A percentile compares a stretch with the other conserved stretches of the same genome.
Evolutionary conservation across 805 yeast genomes (phyloP).

Genomic region (Henningerozyma blattae): DNA sequence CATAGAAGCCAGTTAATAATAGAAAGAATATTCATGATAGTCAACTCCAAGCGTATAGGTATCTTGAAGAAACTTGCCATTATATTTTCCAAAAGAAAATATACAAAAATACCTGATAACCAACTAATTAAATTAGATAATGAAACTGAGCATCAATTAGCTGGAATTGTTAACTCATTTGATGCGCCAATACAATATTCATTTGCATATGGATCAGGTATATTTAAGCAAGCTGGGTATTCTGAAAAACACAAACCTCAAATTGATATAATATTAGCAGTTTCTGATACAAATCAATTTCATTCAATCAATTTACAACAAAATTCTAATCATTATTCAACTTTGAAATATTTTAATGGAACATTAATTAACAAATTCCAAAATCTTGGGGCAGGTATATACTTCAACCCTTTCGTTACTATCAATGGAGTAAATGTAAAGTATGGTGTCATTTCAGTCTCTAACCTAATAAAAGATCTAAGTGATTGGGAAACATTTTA

Average conservation of each 20-base stretch:
- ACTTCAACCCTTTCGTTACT: conserved; percentile 81
- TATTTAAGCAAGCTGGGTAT: conserved; percentile 51
- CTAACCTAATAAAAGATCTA: conserved; percentile 52
- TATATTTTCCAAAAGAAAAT: too few species aligned
- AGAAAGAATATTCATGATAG: too few species aligned
- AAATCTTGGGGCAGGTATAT: conserved; percentile 76
- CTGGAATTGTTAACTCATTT: conserved; percentile 42
- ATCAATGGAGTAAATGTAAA: conserved; percentile 53
- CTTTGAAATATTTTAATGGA: conserved; percentile 48
- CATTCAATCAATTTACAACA: conserved; percentile 60
- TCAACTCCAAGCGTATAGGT: too few species aligned
- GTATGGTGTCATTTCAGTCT: conserved; percentile 73
- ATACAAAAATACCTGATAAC: too few species aligned
- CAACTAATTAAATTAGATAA: conserved; percentile 39
- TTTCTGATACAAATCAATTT: conserved; percentile 62
- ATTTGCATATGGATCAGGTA: conserved; percentile 94
- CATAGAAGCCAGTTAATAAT: too few species aligned
- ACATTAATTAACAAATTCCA: conserved; percentile 45
- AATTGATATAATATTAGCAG: conserved; percentile 77
- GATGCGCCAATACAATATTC: conserved; percentile 66
- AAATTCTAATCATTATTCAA: conserved; percentile 69
- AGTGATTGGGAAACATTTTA: conserved; percentile 80
- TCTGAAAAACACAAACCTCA: conserved; percentile 41
- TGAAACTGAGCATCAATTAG: conserved; percentile 33
- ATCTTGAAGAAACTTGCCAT: too few species aligned